phyloP scores from a whole-genome alignment of 202 grass and related monocot genomes.

The Brachypodium distachyon region DNA sequence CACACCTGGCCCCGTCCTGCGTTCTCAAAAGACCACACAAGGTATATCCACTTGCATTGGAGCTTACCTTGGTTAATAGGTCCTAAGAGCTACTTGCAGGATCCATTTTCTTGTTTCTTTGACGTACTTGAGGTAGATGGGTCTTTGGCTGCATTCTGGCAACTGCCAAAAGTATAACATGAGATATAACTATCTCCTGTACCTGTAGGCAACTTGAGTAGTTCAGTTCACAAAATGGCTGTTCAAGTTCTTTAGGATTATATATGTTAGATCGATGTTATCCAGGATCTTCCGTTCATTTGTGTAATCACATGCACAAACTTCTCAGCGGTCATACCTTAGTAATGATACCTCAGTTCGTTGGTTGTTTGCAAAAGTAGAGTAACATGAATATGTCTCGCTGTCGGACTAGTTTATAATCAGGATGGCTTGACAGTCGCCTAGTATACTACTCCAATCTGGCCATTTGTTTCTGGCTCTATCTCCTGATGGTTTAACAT shows the following conservation, averaged over 20 bases:
- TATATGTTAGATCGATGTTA: conserved; percentile 4
- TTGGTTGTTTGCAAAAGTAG: not conserved
- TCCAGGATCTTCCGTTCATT: not conserved
- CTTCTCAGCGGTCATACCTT: not conserved
- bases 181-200: not conserved
- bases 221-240: not conserved
- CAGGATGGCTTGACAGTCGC: not conserved
- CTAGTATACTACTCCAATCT: not conserved
- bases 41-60: not conserved
- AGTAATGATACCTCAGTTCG: not conserved
- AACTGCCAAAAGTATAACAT: not conserved
- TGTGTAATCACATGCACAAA: not conserved
- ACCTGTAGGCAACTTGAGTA: not conserved
- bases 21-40: not conserved
- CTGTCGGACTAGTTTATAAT: not conserved
- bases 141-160: conserved; percentile 1
- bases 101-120: not conserved
- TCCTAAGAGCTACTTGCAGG: not conserved
- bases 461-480: not conserved
- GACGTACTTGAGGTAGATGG: not conserved
- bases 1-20: not conserved
- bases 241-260: not conserved
- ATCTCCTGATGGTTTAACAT: not conserved
- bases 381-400: not conserved
- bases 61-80: conserved; percentile 11